A percentile compares a stretch with the other conserved stretches of the same genome.
Conservation (phyloP, 768 basidiomycete species). For the Candolleomyces aberdarensis region DNA sequence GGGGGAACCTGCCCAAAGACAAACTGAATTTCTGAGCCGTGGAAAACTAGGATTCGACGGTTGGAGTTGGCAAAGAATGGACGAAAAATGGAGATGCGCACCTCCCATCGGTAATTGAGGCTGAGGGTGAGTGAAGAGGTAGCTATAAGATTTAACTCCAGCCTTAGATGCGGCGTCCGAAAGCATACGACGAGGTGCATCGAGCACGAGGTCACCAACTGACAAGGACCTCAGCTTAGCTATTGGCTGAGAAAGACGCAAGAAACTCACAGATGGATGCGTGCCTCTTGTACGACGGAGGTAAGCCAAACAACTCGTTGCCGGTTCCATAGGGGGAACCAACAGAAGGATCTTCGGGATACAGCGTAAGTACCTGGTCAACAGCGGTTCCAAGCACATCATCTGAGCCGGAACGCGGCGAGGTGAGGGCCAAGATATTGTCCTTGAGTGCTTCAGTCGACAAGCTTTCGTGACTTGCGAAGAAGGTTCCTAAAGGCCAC, state of each 20-base stretch:
- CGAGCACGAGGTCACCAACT: constrained; percentile 40
- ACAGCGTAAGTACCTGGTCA: constrained; percentile 30
- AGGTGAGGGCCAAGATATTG: too few relatives aligned
- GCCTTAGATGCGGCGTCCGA: constrained; percentile 34
- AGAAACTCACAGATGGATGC: constrained; percentile 24
- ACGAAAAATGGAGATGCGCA: constrained; percentile 25
- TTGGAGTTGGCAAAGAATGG: constrained; percentile 4
- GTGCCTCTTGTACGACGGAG: constrained; percentile 28
- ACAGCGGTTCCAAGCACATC: constrained; percentile 21
- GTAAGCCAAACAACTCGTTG: constrained; percentile 39
- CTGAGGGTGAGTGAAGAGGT: constrained; percentile 41
- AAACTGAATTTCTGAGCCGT: constrained; percentile 31
- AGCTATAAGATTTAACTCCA: constrained; percentile 38
- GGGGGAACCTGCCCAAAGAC: constrained; percentile 28
- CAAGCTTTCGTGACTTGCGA: constrained; percentile 23
- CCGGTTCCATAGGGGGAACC: constrained; percentile 49
- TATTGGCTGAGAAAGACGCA: not conserved
- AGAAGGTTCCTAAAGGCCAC: constrained; percentile 10
- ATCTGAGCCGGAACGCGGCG: too few relatives aligned
- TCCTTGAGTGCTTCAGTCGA: constrained; percentile 22
- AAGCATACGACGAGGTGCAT: constrained; percentile 35
- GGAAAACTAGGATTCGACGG: constrained; percentile 30
- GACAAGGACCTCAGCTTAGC: not conserved
- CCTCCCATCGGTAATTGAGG: constrained; percentile 25
- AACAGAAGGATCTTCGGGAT: constrained; percentile 38